These are phyloP conservation scores for Arxiozyma bovina DNA, from an alignment of 1,139 yeast genomes.

Conservation along the genomic window DNA sequence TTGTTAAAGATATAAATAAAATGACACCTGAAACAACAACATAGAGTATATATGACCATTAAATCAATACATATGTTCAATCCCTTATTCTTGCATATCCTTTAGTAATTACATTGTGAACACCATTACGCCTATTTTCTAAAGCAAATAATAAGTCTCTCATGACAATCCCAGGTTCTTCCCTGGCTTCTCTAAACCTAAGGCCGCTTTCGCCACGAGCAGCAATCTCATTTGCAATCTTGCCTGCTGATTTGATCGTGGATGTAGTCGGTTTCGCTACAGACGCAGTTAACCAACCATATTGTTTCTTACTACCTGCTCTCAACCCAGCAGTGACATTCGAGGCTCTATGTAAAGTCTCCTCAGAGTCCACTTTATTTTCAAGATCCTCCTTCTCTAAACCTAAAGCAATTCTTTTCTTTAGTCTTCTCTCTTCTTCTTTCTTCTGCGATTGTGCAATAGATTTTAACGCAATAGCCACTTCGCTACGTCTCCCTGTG, in stretches of 20 bases:
- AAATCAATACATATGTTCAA: conserved; percentile 21
- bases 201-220: conserved; percentile 65
- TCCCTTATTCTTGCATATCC: conserved; percentile 82
- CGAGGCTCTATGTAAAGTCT: conserved; percentile 81
- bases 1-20: neutral
- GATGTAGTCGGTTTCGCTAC: conserved; percentile 38
- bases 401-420: conserved; percentile 62
- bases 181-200: conserved; percentile 77
- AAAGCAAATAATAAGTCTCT: conserved; percentile 75
- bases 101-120: conserved; percentile 65
- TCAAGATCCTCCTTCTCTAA: conserved; percentile 48
- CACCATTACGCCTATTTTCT: conserved; percentile 77
- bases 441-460: conserved; percentile 74
- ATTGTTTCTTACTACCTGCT: conserved; percentile 74
- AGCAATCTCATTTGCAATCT: conserved; percentile 37
- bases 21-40: neutral
- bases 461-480: conserved; percentile 64
- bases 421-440: conserved; percentile 67
- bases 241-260: conserved; percentile 42
- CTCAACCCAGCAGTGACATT: conserved; percentile 94
- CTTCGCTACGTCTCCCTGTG: conserved; percentile 53
- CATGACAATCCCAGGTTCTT: conserved; percentile 77
- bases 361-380: conserved; percentile 54
- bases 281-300: conserved; percentile 79
- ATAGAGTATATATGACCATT: neutral